Percentiles rank a stretch among this genome's conserved stretches.
These are phyloP conservation scores for Boletus rubescentipes DNA, from an alignment of 768 basidiomycete genomes.

Conservation along the genomic window DNA sequence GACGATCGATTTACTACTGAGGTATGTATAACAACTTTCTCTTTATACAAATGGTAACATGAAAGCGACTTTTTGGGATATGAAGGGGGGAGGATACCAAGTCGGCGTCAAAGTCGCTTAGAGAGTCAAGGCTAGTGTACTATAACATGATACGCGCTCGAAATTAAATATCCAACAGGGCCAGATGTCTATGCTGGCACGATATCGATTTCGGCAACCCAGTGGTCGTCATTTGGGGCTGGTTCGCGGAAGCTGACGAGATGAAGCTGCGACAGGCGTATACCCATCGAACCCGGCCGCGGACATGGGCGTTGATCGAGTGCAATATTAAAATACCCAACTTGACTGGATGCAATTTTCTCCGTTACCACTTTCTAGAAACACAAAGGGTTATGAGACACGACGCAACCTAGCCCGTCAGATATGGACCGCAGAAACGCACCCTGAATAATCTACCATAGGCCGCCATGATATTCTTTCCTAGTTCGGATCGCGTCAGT, in stretches of 20 bases:
- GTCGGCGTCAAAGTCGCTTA: neutral
- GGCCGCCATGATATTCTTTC: neutral
- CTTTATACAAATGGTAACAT: no score
- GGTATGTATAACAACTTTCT: no score
- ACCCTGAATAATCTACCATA: neutral
- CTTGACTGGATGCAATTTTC: neutral
- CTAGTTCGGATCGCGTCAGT: neutral
- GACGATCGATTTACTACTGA: no score
- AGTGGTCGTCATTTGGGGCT: neutral
- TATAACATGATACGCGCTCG: neutral
- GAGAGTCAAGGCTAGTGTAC: neutral
- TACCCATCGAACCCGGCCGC: neutral
- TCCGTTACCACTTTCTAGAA: conserved; percentile 1
- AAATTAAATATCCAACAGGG: neutral
- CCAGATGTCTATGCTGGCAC: neutral
- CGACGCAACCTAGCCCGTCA: neutral
- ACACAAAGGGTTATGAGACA: neutral
- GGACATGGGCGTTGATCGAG: neutral
- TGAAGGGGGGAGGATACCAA: neutral
- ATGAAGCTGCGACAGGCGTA: conserved; percentile 1
- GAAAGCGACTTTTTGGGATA: neutral
- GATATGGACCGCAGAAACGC: neutral
- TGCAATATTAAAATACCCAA: neutral
- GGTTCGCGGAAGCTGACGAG: neutral
- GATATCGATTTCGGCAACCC: conserved; percentile 3